These are phyloP conservation scores for Kodamaea anthophila DNA, from an alignment of 1,139 yeast species.

Conservation along the genomic window DNA sequence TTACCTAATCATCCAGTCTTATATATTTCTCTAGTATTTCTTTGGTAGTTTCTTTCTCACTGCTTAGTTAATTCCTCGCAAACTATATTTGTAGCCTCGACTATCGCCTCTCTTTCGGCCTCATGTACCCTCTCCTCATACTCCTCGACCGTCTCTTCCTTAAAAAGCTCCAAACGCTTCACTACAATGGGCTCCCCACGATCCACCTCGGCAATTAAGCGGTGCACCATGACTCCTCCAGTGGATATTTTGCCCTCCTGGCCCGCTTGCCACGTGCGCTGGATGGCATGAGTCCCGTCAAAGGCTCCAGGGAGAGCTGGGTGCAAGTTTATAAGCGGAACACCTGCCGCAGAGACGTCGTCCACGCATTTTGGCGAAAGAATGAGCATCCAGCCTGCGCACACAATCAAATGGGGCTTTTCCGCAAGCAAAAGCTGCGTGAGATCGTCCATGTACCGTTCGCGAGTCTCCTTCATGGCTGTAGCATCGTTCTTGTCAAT, in stretches of 20 bases:
- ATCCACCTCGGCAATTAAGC: slow-evolving; percentile 91
- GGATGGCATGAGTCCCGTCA: slow-evolving; percentile 96
- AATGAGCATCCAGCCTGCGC: slow-evolving; percentile 98
- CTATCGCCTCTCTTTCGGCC: slow-evolving; percentile 84
- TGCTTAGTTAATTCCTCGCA: slow-evolving; percentile 43
- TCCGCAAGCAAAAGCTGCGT: slow-evolving; percentile 60
- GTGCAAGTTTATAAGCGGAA: slow-evolving; percentile 85
- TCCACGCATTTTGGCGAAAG: slow-evolving; percentile 68
- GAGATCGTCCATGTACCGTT: slow-evolving; percentile 68
- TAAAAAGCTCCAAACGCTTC: slow-evolving; percentile 62
- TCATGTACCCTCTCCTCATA: slow-evolving; percentile 83
- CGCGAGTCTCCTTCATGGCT: slow-evolving; percentile 56
- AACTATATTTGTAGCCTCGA: slow-evolving; percentile 74
- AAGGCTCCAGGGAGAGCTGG: slow-evolving; percentile 97
- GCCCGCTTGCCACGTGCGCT: slow-evolving; percentile 93
- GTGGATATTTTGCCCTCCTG: slow-evolving; percentile 66
- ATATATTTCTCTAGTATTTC: too few species aligned
- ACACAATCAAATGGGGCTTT: slow-evolving; percentile 78
- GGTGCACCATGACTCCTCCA: slow-evolving; percentile 97
- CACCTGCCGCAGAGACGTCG: slow-evolving; percentile 53
- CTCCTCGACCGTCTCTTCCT: slow-evolving; percentile 68
- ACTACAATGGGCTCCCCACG: slow-evolving; percentile 86
- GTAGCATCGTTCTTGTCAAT: slow-evolving; percentile 58
- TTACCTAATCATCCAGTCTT: too few species aligned
- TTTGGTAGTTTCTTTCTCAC: too few species aligned